These are phyloP conservation scores for Physcomitrellopsis africana DNA, from an alignment of 225 moss, liverwort and hornwort species.

Conservation along the genomic window DNA sequence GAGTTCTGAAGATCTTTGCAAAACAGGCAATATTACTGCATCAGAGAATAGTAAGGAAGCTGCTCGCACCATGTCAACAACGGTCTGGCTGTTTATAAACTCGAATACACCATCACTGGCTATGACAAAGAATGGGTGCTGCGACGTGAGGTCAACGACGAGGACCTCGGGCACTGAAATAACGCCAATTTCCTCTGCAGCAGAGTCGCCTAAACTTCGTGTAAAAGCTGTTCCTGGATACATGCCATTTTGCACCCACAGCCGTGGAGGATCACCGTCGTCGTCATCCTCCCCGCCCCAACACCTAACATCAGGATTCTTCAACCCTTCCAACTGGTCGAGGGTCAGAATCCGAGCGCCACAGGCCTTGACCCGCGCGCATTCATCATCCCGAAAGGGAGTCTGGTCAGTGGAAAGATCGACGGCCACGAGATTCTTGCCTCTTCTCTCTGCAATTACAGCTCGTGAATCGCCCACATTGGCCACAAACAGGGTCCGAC, in stretches of 20 bases:
- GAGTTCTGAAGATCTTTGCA: not conserved
- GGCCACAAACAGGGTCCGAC: slow-evolving; percentile 85
- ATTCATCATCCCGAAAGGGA: slow-evolving; percentile 90
- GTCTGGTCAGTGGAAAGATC: slow-evolving; percentile 93
- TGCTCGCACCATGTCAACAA: slow-evolving; percentile 81
- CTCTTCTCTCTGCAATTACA: slow-evolving; percentile 75
- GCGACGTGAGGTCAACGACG: slow-evolving; percentile 73
- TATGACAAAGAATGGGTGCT: slow-evolving; percentile 81
- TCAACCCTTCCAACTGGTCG: slow-evolving; percentile 93
- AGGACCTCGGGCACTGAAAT: slow-evolving; percentile 91
- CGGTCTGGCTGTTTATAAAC: slow-evolving; percentile 88
- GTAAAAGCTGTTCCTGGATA: slow-evolving; percentile 96
- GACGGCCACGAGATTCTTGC: slow-evolving; percentile 54
- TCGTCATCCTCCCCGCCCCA: slow-evolving; percentile 99
- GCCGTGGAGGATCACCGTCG: slow-evolving; percentile 89
- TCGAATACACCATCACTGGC: slow-evolving; percentile 99
- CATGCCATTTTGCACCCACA: slow-evolving; percentile 96
- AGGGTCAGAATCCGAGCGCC: slow-evolving; percentile 91
- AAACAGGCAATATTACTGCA: not conserved
- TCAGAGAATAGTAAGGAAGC: not conserved
- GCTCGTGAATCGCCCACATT: slow-evolving; percentile 98
- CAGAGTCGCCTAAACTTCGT: slow-evolving; percentile 87
- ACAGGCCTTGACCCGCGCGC: slow-evolving; percentile 63
- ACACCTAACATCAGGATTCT: slow-evolving; percentile 81
- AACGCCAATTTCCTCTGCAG: slow-evolving; percentile 97